Conservation (phyloP, 2,329 filamentous ascomycete genomes). For the Hypoxylon sp. region DNA sequence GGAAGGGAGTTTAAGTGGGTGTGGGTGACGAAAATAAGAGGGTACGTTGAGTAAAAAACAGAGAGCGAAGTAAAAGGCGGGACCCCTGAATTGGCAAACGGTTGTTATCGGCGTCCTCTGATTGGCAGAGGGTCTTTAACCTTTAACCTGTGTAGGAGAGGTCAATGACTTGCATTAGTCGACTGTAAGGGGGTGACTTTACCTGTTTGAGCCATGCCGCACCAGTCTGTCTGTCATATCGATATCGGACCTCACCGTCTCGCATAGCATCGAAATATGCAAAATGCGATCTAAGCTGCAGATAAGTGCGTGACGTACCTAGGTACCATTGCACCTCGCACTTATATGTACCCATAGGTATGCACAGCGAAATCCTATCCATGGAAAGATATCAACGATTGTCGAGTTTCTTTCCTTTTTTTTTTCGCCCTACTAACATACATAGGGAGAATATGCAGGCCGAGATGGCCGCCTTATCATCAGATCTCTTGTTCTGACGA, state of each 20-base stretch:
- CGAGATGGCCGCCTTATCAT: constrained; percentile 13
- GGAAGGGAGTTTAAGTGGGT: constrained; percentile 35
- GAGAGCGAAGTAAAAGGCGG: constrained; percentile 18
- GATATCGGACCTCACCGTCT: constrained; percentile 38
- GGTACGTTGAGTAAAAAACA: constrained; percentile 30
- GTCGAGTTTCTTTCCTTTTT: not conserved
- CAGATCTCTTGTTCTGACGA: constrained; percentile 29
- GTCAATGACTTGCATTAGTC: constrained; percentile 42
- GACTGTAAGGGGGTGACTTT: constrained; percentile 16
- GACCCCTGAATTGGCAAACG: constrained; percentile 37
- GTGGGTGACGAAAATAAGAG: constrained; percentile 29
- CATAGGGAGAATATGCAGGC: not conserved
- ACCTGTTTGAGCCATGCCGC: constrained; percentile 25
- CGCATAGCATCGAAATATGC: constrained; percentile 1
- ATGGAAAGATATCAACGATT: not conserved
- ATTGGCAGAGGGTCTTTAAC: constrained; percentile 28
- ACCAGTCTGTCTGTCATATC: constrained; percentile 5
- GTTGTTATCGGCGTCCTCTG: constrained; percentile 35
- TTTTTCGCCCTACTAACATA: not conserved
- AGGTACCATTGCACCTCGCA: no score
- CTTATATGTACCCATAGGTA: not conserved
- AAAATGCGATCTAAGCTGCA: constrained; percentile 3
- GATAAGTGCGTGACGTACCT: constrained; percentile 10
- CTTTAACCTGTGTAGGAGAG: no score
- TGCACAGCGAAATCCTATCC: not conserved